Evolutionary conservation across 1,139 yeast species (phyloP).

Genomic region (Magnusiomyces magnusii): DNA sequence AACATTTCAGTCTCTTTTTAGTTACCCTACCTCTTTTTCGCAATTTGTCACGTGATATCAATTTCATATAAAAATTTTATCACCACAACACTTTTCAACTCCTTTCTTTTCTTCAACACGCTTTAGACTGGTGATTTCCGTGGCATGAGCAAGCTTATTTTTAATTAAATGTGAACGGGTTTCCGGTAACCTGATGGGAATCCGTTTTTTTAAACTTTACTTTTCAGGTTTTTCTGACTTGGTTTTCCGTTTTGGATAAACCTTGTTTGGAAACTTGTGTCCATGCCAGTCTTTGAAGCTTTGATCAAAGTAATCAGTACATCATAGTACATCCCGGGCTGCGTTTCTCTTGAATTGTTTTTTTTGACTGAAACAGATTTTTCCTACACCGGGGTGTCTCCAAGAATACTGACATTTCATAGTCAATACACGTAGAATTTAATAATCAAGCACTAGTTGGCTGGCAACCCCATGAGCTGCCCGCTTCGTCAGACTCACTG

Average conservation of each 20-base stretch:
- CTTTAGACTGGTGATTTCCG: background rate
- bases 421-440: background rate
- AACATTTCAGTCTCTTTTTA: too few species aligned
- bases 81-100: background rate
- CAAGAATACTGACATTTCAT: constrained; percentile 26
- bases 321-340: constrained; percentile 28
- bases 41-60: background rate
- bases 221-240: constrained; percentile 17
- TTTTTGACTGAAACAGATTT: constrained; percentile 5
- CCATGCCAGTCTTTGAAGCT: constrained; percentile 5
- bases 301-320: constrained; percentile 19
- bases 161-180: too few species aligned
- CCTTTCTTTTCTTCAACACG: background rate
- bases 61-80: background rate
- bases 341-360: constrained; percentile 2
- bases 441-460: background rate
- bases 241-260: constrained; percentile 19
- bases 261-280: constrained; percentile 2
- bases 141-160: background rate
- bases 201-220: background rate
- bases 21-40: too few species aligned
- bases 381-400: constrained; percentile 26
- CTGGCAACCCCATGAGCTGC: too few species aligned
- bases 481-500: too few species aligned
- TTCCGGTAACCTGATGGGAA: background rate